Conservation (phyloP, 1,139 yeast species). For the Pneumocystis canis region DNA sequence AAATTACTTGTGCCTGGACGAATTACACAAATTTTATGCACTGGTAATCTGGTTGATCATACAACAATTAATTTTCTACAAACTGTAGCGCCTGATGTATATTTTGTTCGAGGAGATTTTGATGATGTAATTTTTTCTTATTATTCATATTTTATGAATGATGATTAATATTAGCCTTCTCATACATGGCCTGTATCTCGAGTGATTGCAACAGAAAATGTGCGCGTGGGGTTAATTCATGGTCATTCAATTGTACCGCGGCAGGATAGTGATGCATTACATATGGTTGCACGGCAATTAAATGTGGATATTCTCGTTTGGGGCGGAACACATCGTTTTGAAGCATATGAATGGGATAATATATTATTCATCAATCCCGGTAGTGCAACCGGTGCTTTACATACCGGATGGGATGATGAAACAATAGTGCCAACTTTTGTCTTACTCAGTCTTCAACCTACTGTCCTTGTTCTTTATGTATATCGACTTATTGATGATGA, state of each 20-base stretch:
- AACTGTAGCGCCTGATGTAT: slow-evolving; percentile 54
- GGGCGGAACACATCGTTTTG: slow-evolving; percentile 93
- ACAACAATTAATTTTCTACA: slow-evolving; percentile 51
- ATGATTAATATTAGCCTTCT: too few relatives aligned
- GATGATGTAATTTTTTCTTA: slow-evolving; percentile 26
- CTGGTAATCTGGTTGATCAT: slow-evolving; percentile 68
- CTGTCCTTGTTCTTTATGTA: slow-evolving; percentile 65
- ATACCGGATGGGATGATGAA: slow-evolving; percentile 31
- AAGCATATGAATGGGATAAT: slow-evolving; percentile 84
- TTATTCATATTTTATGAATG: too few relatives aligned
- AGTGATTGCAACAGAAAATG: slow-evolving; percentile 51
- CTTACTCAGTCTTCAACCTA: slow-evolving; percentile 65
- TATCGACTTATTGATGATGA: slow-evolving; percentile 70
- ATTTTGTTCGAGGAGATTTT: slow-evolving; percentile 68
- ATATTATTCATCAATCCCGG: slow-evolving; percentile 92
- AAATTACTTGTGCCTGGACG: slow-evolving; percentile 68
- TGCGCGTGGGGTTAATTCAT: slow-evolving; percentile 70
- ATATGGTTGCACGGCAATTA: slow-evolving; percentile 73
- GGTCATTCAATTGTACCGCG: slow-evolving; percentile 77
- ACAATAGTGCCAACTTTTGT: slow-evolving; percentile 67
- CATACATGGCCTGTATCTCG: slow-evolving; percentile 38
- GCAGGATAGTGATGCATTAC: slow-evolving; percentile 70
- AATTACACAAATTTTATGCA: slow-evolving; percentile 67
- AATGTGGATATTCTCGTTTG: slow-evolving; percentile 86
- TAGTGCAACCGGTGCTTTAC: slow-evolving; percentile 80